Percentiles rank a stretch among this genome's conserved stretches.
Evolutionary conservation across 2,329 filamentous ascomycete species (phyloP).

Genomic region (Monilinia fructicola): DNA sequence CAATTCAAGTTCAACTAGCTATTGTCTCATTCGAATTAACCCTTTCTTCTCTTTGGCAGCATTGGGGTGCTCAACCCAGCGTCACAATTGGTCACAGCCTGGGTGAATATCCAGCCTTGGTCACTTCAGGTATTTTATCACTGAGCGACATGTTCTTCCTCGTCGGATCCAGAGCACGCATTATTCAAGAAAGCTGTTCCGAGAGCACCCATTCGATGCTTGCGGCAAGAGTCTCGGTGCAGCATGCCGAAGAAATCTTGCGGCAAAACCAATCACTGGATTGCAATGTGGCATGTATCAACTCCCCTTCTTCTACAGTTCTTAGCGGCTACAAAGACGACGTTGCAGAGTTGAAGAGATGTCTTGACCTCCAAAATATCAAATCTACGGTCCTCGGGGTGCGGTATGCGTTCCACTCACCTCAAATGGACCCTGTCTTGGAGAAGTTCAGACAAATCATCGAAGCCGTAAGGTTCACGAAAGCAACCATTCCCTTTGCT

Average conservation of each 20-base stretch:
- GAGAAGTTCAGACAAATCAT: neutral
- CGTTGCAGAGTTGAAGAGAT: neutral
- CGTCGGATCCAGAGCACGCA: slow-evolving; percentile 64
- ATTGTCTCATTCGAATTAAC: slow-evolving; percentile 32
- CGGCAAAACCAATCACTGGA: neutral
- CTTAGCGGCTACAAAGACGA: neutral
- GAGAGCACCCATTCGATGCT: slow-evolving; percentile 66
- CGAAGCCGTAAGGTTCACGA: neutral
- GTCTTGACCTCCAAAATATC: neutral
- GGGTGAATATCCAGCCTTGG: slow-evolving; percentile 71
- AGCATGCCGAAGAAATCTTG: slow-evolving; percentile 62
- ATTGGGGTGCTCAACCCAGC: slow-evolving; percentile 54
- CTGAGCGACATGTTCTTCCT: slow-evolving; percentile 69
- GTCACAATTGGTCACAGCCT: slow-evolving; percentile 62
- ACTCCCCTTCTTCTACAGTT: neutral
- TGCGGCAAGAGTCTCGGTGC: slow-evolving; percentile 46
- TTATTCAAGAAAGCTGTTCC: slow-evolving; percentile 63
- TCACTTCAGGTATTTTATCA: slow-evolving; percentile 69
- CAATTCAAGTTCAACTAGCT: slow-evolving; percentile 2
- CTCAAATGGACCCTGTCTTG: neutral
- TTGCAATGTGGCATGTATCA: neutral
- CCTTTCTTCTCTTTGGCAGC: slow-evolving; percentile 53
- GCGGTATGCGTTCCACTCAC: neutral
- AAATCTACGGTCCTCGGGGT: neutral
- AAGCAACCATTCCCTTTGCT: neutral